Evolutionary conservation across 345 rosid genomes (phyloP).

Genomic region (Gossypium stocksii): DNA sequence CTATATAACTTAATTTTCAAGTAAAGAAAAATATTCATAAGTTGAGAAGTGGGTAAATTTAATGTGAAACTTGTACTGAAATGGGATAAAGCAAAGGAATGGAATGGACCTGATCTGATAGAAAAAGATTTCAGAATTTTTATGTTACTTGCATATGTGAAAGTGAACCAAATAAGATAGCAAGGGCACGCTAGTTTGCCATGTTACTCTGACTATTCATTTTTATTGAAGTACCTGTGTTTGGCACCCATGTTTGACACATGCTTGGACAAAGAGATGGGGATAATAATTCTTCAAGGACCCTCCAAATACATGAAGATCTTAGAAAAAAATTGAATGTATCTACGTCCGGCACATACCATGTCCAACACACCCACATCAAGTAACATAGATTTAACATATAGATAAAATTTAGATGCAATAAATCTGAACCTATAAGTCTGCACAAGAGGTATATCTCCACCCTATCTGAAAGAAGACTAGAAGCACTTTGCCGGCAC

Average conservation of each 20-base stretch:
- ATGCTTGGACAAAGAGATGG: background rate
- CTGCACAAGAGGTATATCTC: background rate
- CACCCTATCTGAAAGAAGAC: too few species aligned
- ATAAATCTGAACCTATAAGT: background rate
- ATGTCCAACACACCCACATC: too few species aligned
- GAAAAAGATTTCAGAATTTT: background rate
- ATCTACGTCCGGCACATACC: too few species aligned
- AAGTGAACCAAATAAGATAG: background rate
- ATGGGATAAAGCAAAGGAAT: background rate
- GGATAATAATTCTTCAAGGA: background rate
- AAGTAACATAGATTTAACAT: background rate
- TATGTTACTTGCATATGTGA: background rate
- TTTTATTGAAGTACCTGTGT: background rate
- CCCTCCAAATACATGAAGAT: background rate
- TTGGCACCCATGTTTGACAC: background rate
- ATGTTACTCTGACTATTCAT: background rate
- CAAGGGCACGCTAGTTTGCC: background rate
- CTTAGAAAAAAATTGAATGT: background rate
- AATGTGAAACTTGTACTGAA: background rate
- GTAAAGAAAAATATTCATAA: background rate
- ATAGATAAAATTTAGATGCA: background rate
- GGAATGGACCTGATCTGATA: background rate
- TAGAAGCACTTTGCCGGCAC: too few species aligned
- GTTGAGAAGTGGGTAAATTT: background rate
- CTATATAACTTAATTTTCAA: background rate